Conservation (phyloP, 2,329 filamentous ascomycete genomes). For the Neopestalotiopsis rosae region DNA sequence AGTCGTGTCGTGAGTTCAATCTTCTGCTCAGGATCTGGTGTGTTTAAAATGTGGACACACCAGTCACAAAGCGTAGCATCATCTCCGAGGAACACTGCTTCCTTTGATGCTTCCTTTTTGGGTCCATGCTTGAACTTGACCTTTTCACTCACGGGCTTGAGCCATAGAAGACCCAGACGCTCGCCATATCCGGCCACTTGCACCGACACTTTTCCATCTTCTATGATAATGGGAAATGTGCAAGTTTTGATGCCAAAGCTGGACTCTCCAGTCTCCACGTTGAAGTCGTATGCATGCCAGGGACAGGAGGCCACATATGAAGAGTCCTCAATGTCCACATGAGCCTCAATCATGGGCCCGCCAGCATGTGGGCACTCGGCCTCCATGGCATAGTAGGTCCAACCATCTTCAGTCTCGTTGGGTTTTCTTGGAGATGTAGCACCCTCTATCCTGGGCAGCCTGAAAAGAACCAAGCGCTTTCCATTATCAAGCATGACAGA, state of each 20-base stretch:
- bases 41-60: slow-evolving; percentile 51
- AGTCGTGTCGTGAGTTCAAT: slow-evolving; percentile 50
- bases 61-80: slow-evolving; percentile 51
- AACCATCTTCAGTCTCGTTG: slow-evolving; percentile 42
- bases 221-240: slow-evolving; percentile 47
- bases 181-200: slow-evolving; percentile 33
- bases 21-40: slow-evolving; percentile 50
- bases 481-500: slow-evolving; percentile 47
- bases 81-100: slow-evolving; percentile 40
- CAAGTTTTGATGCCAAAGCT: slow-evolving; percentile 52
- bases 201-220: slow-evolving; percentile 40
- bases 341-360: slow-evolving; percentile 49
- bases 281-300: slow-evolving; percentile 56
- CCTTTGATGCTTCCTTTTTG: slow-evolving; percentile 24
- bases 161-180: slow-evolving; percentile 31
- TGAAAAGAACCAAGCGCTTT: slow-evolving; percentile 51
- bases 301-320: slow-evolving; percentile 52
- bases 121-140: slow-evolving; percentile 47
- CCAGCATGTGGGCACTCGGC: slow-evolving; percentile 52
- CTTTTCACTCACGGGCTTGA: slow-evolving; percentile 51
- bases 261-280: slow-evolving; percentile 53
- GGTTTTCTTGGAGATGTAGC: slow-evolving; percentile 28
- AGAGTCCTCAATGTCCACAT: slow-evolving; percentile 52
- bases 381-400: slow-evolving; percentile 54
- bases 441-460: slow-evolving; percentile 45